Evolutionary conservation across 495 filamentous ascomycete species (phyloP).

Genomic region (Penicillium canescens): DNA sequence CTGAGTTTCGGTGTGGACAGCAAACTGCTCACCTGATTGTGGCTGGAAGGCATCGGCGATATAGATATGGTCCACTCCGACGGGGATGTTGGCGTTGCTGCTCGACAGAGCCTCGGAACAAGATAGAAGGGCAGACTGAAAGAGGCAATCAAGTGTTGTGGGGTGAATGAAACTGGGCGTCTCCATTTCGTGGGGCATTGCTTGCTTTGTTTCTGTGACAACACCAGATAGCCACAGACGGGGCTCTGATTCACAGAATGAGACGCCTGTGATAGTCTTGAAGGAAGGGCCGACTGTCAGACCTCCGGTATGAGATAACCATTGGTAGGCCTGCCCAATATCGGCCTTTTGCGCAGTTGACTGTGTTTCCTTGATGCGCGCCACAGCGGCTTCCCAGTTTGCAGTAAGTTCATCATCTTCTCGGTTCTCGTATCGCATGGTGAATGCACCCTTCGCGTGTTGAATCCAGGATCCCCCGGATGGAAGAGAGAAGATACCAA

Average conservation of each 20-base stretch:
- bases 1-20: slow-evolving; percentile 17
- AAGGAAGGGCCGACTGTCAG: slow-evolving; percentile 28
- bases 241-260: slow-evolving; percentile 23
- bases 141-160: slow-evolving; percentile 32
- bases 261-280: slow-evolving; percentile 13
- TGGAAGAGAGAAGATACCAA: slow-evolving; percentile 25
- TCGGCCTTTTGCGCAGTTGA: slow-evolving; percentile 7
- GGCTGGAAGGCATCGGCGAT: slow-evolving; percentile 17
- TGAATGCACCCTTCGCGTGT: slow-evolving; percentile 24
- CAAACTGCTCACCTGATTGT: slow-evolving; percentile 16
- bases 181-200: slow-evolving; percentile 22
- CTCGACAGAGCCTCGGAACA: slow-evolving; percentile 16
- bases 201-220: slow-evolving; percentile 22
- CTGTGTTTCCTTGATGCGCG: slow-evolving; percentile 18
- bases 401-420: slow-evolving; percentile 6
- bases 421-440: slow-evolving; percentile 9
- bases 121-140: slow-evolving; percentile 28
- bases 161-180: slow-evolving; percentile 32
- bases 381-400: slow-evolving; percentile 17
- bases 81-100: slow-evolving; percentile 21
- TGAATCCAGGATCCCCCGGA: slow-evolving; percentile 22
- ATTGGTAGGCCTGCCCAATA: slow-evolving; percentile 19
- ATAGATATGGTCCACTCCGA: slow-evolving; percentile 23
- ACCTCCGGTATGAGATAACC: slow-evolving; percentile 24
- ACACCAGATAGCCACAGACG: slow-evolving; percentile 14